phyloP scores from a whole-genome alignment of 345 rosid genomes.

The Raphanus sativus region DNA sequence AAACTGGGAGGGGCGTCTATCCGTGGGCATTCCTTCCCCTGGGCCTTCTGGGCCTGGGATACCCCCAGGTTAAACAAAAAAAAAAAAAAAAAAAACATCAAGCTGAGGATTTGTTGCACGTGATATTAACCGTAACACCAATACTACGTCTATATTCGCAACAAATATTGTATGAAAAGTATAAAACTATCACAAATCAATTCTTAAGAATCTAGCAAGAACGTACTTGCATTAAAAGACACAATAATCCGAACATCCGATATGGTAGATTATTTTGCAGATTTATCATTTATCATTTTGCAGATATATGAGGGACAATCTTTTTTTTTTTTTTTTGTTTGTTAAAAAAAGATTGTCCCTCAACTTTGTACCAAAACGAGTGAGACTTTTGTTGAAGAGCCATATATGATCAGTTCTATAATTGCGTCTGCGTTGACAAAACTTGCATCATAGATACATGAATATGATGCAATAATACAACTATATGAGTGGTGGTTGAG shows the following conservation, averaged over 20 bases:
- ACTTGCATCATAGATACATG: background rate
- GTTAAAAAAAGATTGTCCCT: background rate
- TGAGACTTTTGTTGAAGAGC: background rate
- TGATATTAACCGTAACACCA: too few species aligned
- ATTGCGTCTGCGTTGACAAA: slow-evolving; percentile 27
- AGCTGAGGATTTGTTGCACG: too few species aligned
- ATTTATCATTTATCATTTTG: too few species aligned
- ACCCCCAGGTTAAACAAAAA: too few species aligned
- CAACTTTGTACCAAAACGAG: background rate
- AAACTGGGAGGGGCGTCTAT: too few species aligned
- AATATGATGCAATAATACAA: slow-evolving; percentile 18
- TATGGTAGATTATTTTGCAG: background rate
- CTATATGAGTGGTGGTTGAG: slow-evolving; percentile 16
- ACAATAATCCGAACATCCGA: background rate
- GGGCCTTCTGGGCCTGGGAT: too few species aligned
- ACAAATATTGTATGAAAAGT: too few species aligned
- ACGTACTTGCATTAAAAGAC: background rate
- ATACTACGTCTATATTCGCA: too few species aligned
- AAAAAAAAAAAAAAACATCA: too few species aligned
- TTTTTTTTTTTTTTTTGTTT: too few species aligned
- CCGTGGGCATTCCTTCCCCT: too few species aligned
- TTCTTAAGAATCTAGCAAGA: background rate
- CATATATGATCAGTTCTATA: slow-evolving; percentile 18
- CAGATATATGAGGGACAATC: too few species aligned
- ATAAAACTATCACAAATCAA: background rate